These are phyloP conservation scores for Talaromyces rugulosus DNA, from an alignment of 2,329 filamentous ascomycete genomes.

Conservation along the genomic window DNA sequence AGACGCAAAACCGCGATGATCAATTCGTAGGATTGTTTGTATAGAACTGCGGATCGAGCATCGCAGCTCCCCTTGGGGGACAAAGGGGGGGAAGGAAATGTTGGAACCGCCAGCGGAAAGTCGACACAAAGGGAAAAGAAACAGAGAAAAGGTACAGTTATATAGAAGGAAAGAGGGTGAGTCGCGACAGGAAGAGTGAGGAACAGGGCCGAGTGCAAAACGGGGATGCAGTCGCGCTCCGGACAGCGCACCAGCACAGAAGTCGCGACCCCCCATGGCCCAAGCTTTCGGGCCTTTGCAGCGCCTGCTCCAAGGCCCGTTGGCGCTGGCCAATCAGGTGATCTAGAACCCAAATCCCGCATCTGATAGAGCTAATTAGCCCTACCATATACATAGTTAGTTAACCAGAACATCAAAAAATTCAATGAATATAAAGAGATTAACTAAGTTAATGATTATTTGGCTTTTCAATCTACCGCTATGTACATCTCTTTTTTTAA, in stretches of 20 bases:
- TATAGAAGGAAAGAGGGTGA: background rate
- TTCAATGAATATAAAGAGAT: background rate
- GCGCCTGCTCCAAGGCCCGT: background rate
- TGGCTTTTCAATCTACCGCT: background rate
- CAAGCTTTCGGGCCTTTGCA: conserved; percentile 24
- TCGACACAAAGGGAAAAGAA: background rate
- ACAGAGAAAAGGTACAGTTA: background rate
- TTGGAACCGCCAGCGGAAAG: background rate
- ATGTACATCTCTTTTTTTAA: conserved; percentile 2
- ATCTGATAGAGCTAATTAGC: background rate
- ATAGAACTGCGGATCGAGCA: conserved; percentile 8
- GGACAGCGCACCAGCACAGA: conserved; percentile 6
- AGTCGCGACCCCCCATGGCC: conserved; percentile 38
- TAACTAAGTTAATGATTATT: background rate
- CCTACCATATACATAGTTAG: background rate
- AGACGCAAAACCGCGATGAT: background rate
- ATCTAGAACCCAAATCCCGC: background rate
- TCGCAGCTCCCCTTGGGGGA: conserved; percentile 9
- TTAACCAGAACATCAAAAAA: background rate
- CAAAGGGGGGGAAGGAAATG: background rate
- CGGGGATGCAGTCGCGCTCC: background rate
- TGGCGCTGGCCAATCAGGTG: background rate
- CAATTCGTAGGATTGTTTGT: background rate
- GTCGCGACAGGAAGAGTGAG: background rate
- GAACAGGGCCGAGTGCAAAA: background rate